phyloP scores from a whole-genome alignment of 176 grass and related monocot genomes.

The Zoysia pacifica region DNA sequence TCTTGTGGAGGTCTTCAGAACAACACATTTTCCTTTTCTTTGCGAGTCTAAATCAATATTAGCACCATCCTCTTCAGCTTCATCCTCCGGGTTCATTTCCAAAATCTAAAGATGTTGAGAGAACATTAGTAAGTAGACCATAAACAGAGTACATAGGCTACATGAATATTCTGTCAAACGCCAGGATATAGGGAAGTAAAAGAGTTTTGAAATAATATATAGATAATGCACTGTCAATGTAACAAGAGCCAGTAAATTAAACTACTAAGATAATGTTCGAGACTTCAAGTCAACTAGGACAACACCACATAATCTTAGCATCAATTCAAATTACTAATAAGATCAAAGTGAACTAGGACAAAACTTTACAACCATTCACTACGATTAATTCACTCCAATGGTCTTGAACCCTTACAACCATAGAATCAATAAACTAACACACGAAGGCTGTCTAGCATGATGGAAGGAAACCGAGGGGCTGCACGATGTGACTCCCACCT shows the following conservation, averaged over 20 bases:
- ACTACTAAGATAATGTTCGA: neutral
- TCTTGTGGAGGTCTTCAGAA: constrained; percentile 79
- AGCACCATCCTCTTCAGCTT: constrained; percentile 85
- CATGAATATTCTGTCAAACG: neutral
- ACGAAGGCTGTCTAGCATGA: neutral
- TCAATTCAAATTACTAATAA: neutral
- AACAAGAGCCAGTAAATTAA: neutral
- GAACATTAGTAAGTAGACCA: neutral
- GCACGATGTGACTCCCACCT: constrained; percentile 41
- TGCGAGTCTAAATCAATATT: constrained; percentile 91
- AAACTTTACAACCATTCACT: neutral
- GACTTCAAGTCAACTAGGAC: neutral
- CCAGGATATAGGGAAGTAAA: neutral
- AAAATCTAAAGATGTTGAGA: constrained; percentile 62
- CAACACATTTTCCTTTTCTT: constrained; percentile 93
- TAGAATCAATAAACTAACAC: neutral
- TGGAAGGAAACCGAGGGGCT: neutral
- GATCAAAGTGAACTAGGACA: neutral
- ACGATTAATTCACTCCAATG: too few species aligned
- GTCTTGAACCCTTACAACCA: neutral
- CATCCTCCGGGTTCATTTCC: constrained; percentile 95
- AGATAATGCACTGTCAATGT: neutral
- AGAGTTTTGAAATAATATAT: neutral
- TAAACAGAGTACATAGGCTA: neutral
- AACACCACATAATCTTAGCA: neutral